phyloP scores from a whole-genome alignment of 176 grass and related monocot genomes.

The Rhipidocladum racemiflorum region DNA sequence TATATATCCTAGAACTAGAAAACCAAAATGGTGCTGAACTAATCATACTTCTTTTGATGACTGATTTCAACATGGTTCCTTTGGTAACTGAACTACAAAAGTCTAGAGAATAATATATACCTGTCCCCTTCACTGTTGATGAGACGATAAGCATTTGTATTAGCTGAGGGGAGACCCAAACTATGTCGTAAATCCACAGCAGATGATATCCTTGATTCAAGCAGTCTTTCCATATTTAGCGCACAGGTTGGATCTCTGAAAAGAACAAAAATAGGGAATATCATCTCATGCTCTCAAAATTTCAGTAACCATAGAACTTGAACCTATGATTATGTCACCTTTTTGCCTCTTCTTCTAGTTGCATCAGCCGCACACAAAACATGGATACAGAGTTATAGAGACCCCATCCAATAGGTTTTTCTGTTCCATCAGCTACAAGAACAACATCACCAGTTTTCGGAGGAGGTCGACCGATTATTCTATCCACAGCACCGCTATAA shows the following conservation, averaged over 20 bases:
- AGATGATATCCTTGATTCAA: conserved; percentile 76
- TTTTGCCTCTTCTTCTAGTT: conserved; percentile 84
- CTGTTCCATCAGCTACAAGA: conserved; percentile 75
- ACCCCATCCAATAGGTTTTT: conserved; percentile 87
- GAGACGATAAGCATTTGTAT: conserved; percentile 86
- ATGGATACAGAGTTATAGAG: conserved; percentile 93
- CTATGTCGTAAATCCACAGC: conserved; percentile 55
- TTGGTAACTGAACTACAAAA: conserved; percentile 3
- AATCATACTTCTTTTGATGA: conserved; percentile 2
- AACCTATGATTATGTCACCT: conserved; percentile 38
- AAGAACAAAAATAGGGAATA: conserved; percentile 11
- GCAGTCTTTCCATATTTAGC: conserved; percentile 84
- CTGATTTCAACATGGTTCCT: background rate
- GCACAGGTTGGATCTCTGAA: conserved; percentile 66
- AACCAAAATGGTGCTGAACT: background rate
- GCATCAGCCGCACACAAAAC: conserved; percentile 96
- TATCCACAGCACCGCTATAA: conserved; percentile 84
- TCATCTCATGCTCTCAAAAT: background rate
- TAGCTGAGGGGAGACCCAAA: conserved; percentile 65
- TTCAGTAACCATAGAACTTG: background rate
- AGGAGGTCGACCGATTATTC: conserved; percentile 64
- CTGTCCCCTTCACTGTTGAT: conserved; percentile 96
- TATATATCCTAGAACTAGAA: conserved; percentile 1
- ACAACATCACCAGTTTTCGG: conserved; percentile 87
- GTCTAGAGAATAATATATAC: conserved; percentile 32